Base-by-base conservation (phyloP, 495 filamentous ascomycete species). In the Cercophora samala region DNA sequence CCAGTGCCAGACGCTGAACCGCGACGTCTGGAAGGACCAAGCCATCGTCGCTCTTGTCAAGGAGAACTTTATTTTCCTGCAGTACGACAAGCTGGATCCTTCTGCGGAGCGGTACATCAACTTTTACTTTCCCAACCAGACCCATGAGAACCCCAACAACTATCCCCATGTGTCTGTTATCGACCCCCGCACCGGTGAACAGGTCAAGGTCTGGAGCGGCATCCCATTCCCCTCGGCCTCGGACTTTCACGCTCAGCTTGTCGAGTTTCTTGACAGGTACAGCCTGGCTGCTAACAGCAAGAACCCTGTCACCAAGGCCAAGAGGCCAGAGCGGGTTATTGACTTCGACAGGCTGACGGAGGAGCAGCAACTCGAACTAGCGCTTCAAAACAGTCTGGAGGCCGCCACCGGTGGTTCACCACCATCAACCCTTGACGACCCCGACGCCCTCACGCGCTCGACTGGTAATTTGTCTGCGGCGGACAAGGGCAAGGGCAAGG, bases 151-250 rank as follows among this genome's bases (percentile, higher is more conserved):
- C 74, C 90, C 89, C 21, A 80, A 78, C 64, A 85, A 84, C 55
- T 99, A 96, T 75, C 95, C 95, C 5, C 93, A 97, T 70, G 96
- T 97, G 65, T 91, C 93, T 17, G 96, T 99, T 72, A 87, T 99
- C 62, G 95, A 99, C 73, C 95, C 95, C 1, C 86, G 95, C 52
- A 99, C 95, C 6, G 95, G 95, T 53, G 95, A 98, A 78, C 94
- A 97, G 76, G 92, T 98, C 67, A 98, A 99, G 78, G 88, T 94
- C 1, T 97, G 93, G 93, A 93, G 91, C 5, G 93, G 93, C 2
- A 82, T 83, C 18, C 93, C 95, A 19, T 88, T 91, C 52, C 87
- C 93, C 11, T 86, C 85, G 53, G 76, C 93, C 2, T 72, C 85
- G 17, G 95, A 97, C 13, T 97, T 98, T 72, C 86, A 96, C 61